Evolutionary conservation across 2,329 filamentous ascomycete species (phyloP).

Genomic region (Metarhizium rileyi): DNA sequence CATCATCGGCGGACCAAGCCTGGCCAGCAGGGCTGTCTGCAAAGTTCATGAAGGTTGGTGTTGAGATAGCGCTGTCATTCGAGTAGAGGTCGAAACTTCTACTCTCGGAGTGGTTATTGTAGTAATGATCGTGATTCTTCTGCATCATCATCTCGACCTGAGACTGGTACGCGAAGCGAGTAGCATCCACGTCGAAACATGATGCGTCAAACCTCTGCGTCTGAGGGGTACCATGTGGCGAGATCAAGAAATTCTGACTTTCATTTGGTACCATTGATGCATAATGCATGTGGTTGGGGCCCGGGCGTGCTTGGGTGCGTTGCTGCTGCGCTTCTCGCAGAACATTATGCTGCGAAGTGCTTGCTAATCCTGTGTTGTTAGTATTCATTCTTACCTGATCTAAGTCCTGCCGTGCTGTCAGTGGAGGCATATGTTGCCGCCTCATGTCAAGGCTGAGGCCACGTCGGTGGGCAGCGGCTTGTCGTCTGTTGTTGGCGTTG

Average conservation of each 20-base stretch:
- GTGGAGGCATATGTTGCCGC: slow-evolving; percentile 37
- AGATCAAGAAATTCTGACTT: slow-evolving; percentile 48
- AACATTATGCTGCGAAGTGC: slow-evolving; percentile 55
- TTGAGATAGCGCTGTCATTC: slow-evolving; percentile 35
- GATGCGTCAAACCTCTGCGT: slow-evolving; percentile 41
- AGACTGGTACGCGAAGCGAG: slow-evolving; percentile 38
- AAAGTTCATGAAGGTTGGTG: slow-evolving; percentile 40
- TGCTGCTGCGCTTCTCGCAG: slow-evolving; percentile 89
- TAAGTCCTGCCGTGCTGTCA: slow-evolving; percentile 22
- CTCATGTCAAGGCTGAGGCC: slow-evolving; percentile 76
- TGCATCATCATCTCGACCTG: slow-evolving; percentile 36
- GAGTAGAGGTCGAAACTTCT: slow-evolving; percentile 43
- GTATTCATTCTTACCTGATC: slow-evolving; percentile 41
- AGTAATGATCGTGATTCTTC: slow-evolving; percentile 35
- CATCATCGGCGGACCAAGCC: slow-evolving; percentile 38
- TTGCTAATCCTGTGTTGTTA: slow-evolving; percentile 48
- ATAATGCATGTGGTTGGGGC: slow-evolving; percentile 29
- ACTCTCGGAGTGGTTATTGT: slow-evolving; percentile 29
- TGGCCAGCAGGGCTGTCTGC: slow-evolving; percentile 35
- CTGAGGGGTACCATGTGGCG: slow-evolving; percentile 46
- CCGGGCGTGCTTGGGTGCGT: slow-evolving; percentile 66
- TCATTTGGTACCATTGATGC: slow-evolving; percentile 22
- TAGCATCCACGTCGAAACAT: slow-evolving; percentile 32
- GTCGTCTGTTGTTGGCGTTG: slow-evolving; percentile 33
- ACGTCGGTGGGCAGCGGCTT: slow-evolving; percentile 55